A percentile compares a stretch with the other conserved stretches of the same genome.
Evolutionary conservation across 306 rosid genomes (phyloP).

Genomic region (Malus orientalis): DNA sequence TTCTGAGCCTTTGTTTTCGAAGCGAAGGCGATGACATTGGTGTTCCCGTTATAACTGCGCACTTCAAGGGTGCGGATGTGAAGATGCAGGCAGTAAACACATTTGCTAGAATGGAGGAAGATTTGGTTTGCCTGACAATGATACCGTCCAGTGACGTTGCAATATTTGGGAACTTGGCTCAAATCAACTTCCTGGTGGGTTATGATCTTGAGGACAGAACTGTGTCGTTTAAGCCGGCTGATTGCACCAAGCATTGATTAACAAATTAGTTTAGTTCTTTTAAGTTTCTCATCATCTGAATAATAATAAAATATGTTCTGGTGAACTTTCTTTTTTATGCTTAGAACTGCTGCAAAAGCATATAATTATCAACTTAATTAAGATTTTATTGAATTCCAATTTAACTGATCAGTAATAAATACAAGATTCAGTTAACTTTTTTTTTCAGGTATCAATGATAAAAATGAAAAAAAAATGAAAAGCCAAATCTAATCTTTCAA

Average conservation of each 20-base stretch:
- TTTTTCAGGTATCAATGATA: too few relatives aligned
- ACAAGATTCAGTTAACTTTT: too few relatives aligned
- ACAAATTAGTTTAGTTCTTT: background rate
- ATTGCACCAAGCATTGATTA: conserved; percentile 20
- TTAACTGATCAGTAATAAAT: too few relatives aligned
- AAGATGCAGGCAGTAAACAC: conserved; percentile 20
- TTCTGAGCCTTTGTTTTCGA: conserved; percentile 31
- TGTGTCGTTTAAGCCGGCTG: conserved; percentile 33
- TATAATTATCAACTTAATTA: too few relatives aligned
- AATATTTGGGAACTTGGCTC: conserved; percentile 54
- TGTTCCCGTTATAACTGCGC: conserved; percentile 32
- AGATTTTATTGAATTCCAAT: too few relatives aligned
- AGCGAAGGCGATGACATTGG: background rate
- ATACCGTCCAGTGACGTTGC: background rate
- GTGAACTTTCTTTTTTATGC: too few relatives aligned
- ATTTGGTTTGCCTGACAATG: conserved; percentile 34
- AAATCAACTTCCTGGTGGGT: conserved; percentile 38
- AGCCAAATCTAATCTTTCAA: too few relatives aligned
- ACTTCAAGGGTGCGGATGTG: conserved; percentile 51
- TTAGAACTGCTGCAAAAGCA: too few relatives aligned
- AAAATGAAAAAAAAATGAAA: too few relatives aligned
- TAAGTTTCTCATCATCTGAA: too few relatives aligned
- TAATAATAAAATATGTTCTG: too few relatives aligned
- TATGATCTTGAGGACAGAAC: conserved; percentile 29
- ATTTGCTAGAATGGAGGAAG: conserved; percentile 20